These are phyloP conservation scores for Staphylotrichum tortipilum DNA, from an alignment of 495 filamentous ascomycete species.

Conservation along the genomic window DNA sequence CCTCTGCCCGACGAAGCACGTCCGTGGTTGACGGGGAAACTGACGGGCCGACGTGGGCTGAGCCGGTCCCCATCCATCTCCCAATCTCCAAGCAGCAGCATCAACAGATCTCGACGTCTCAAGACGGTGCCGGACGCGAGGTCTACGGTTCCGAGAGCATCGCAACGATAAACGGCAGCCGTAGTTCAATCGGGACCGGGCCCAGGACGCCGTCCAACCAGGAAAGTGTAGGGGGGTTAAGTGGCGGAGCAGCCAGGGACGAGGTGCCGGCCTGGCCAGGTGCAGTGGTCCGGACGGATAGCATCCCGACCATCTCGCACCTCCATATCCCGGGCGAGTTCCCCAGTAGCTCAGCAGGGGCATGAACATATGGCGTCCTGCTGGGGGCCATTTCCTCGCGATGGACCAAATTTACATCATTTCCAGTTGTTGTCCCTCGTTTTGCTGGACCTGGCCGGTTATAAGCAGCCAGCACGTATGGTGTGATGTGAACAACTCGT, in stretches of 20 bases:
- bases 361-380: too few species aligned
- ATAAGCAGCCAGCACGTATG: too few species aligned
- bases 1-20: neutral
- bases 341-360: slow-evolving; percentile 30
- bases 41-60: slow-evolving; percentile 3
- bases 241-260: neutral
- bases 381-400: too few species aligned
- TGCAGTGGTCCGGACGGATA: slow-evolving; percentile 18
- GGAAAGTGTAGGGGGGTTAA: neutral
- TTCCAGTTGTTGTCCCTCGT: too few species aligned
- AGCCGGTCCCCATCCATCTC: slow-evolving; percentile 5
- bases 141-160: neutral
- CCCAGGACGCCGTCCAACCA: slow-evolving; percentile 5
- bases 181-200: neutral
- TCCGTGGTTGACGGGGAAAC: neutral
- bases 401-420: too few species aligned
- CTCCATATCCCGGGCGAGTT: slow-evolving; percentile 53
- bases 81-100: neutral
- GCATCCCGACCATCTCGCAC: slow-evolving; percentile 25
- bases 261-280: slow-evolving; percentile 8
- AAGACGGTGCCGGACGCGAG: neutral
- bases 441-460: too few species aligned
- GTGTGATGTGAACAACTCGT: too few species aligned
- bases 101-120: neutral
- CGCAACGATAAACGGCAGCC: neutral